Conservation (phyloP, 495 filamentous ascomycete genomes). For the Penicillium chermesinum region DNA sequence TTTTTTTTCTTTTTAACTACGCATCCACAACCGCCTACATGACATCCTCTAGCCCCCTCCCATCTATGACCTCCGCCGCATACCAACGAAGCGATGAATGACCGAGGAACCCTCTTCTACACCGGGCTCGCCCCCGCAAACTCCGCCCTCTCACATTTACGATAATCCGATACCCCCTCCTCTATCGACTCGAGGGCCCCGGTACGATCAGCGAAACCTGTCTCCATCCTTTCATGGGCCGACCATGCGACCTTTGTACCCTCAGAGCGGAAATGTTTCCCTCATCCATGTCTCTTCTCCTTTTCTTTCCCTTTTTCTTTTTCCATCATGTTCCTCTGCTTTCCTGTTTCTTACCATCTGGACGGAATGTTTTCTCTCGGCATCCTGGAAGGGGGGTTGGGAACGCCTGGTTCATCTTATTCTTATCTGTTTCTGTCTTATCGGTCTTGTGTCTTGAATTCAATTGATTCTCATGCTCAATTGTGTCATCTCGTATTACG, state of each 20-base stretch:
- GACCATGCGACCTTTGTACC: conserved; percentile 19
- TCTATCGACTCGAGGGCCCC: conserved; percentile 12
- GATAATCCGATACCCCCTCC: conserved; percentile 8
- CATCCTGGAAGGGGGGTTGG: conserved; percentile 32
- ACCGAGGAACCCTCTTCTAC: conserved; percentile 23
- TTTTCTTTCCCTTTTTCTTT: conserved; percentile 15
- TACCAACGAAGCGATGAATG: conserved; percentile 31
- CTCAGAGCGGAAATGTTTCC: conserved; percentile 16
- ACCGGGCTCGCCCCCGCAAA: conserved; percentile 17
- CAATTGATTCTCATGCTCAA: conserved; percentile 26
- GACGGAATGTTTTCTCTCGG: conserved; percentile 24
- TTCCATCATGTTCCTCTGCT: conserved; percentile 11
- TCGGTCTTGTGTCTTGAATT: conserved; percentile 24
- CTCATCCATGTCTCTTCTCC: conserved; percentile 10
- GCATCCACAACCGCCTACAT: conserved; percentile 17
- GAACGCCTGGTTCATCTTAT: conserved; percentile 30
- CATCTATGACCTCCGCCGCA: conserved; percentile 20
- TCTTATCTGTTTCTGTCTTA: conserved; percentile 23
- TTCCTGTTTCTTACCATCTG: conserved; percentile 30
- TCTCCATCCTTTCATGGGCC: conserved; percentile 15
- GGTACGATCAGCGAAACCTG: conserved; percentile 20
- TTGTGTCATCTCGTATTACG: too few relatives aligned
- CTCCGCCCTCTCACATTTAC: conserved; percentile 7
- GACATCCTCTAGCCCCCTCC: conserved; percentile 11
- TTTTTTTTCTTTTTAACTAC: conserved; percentile 21